Percentiles rank a stretch among this genome's conserved stretches.
Conservation (phyloP, 805 yeast genomes). For the Ogataea zsoltii region DNA sequence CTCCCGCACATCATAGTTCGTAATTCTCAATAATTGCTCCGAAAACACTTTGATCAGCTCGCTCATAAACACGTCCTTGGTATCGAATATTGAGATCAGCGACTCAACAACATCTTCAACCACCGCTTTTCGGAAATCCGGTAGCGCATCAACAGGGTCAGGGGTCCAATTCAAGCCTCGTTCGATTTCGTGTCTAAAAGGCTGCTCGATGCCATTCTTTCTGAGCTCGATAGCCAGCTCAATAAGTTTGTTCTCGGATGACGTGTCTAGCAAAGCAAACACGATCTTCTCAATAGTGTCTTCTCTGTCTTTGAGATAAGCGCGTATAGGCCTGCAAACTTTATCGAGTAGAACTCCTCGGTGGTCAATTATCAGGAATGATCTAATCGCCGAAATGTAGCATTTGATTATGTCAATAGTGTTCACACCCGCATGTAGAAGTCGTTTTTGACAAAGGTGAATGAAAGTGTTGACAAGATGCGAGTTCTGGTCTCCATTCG, state of each 20-base stretch:
- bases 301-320: slow-evolving; percentile 66
- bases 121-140: slow-evolving; percentile 67
- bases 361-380: slow-evolving; percentile 80
- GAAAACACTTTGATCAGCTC: slow-evolving; percentile 68
- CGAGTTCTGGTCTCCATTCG: slow-evolving; percentile 49
- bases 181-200: slow-evolving; percentile 38
- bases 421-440: slow-evolving; percentile 79
- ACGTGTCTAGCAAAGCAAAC: slow-evolving; percentile 60
- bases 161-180: slow-evolving; percentile 69
- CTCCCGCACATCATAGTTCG: slow-evolving; percentile 41
- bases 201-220: slow-evolving; percentile 31
- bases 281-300: slow-evolving; percentile 75
- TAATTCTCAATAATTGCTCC: slow-evolving; percentile 47
- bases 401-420: slow-evolving; percentile 70
- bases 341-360: slow-evolving; percentile 79
- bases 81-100: slow-evolving; percentile 69
- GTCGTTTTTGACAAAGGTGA: slow-evolving; percentile 39
- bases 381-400: slow-evolving; percentile 69
- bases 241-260: slow-evolving; percentile 42
- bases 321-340: slow-evolving; percentile 73
- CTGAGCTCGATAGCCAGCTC: slow-evolving; percentile 58
- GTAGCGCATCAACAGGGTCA: slow-evolving; percentile 88
- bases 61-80: slow-evolving; percentile 61
- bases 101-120: slow-evolving; percentile 71
- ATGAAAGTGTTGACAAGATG: slow-evolving; percentile 53